Evolutionary conservation across 106 monocot genomes (phyloP).

Genomic region (Dioscorea dumetorum): DNA sequence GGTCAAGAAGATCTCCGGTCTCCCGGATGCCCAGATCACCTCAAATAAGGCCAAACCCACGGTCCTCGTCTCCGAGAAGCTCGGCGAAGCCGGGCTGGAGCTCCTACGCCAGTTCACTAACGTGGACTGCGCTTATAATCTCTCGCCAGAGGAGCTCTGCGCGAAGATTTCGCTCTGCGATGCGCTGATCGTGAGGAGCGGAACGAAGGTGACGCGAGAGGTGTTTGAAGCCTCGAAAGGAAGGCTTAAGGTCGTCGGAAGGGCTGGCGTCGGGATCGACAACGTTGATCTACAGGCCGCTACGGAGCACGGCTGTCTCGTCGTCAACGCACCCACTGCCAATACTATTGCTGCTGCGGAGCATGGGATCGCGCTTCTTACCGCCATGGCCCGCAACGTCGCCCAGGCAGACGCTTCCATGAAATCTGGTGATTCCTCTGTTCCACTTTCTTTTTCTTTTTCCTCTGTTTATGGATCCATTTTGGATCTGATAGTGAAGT

Average conservation of each 20-base stretch:
- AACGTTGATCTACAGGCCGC: conserved; percentile 96
- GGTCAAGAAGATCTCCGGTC: too few species aligned
- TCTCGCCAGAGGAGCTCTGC: conserved; percentile 68
- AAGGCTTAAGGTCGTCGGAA: conserved; percentile 78
- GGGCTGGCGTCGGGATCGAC: conserved; percentile 94
- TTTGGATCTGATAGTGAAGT: too few species aligned
- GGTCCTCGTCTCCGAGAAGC: conserved; percentile 84
- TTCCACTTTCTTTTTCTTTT: too few species aligned
- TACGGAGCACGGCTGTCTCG: conserved; percentile 85
- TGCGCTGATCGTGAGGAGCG: conserved; percentile 88
- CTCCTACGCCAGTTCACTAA: conserved; percentile 59
- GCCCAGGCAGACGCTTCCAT: conserved; percentile 80
- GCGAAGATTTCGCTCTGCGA: conserved; percentile 70
- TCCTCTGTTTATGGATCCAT: too few species aligned
- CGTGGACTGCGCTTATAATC: conserved; percentile 77
- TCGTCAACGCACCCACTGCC: conserved; percentile 90
- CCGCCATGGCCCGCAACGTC: conserved; percentile 84
- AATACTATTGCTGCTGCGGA: conserved; percentile 92
- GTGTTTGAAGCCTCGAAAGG: conserved; percentile 88
- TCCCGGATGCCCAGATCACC: too few species aligned
- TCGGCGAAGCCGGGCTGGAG: conserved; percentile 59
- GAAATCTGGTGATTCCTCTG: conserved; percentile 57
- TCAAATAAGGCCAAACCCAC: conserved; percentile 28
- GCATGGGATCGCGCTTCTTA: conserved; percentile 85
- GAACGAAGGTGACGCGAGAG: conserved; percentile 78